Evolutionary conservation across 2,329 filamentous ascomycete genomes (phyloP), one percentile per base, ranked within the genome.

Genomic region (Biscogniauxia mediterranea): DNA sequence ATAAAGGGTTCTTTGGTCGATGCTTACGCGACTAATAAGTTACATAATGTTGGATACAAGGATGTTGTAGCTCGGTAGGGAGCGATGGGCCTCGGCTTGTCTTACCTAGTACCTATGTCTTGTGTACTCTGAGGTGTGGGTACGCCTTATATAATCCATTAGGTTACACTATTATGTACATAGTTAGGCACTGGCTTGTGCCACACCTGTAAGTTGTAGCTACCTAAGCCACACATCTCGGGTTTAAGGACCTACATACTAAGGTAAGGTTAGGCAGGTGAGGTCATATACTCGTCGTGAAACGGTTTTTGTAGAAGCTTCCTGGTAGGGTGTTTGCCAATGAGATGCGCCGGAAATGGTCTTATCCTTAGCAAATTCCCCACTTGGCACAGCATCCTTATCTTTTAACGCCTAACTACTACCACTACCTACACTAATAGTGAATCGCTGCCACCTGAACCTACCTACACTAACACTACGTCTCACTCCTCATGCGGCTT

Each of bases 401-500:
- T 23, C 50, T n/a, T 26, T 55, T 6, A 21, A 52, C 25, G 49
- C 51, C 21, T 25, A 13, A 52, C 50, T 15, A 2, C 49, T 17
- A 51, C n/a, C n/a, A 51, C n/a, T 17, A 23, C 23, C 23, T 23
- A 23, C 23, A n/a, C n/a, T 28, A 28, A 28, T 28, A 4, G 26
- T 28, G 8, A 28, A 28, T 28, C 26, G 26, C 26, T 28, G 26
- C 26, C n/a, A n/a, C n/a, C n/a, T n/a, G n/a, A n/a, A n/a, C n/a
- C 15, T 15, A n/a, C n/a, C n/a, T n/a, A n/a, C n/a, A n/a, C n/a
- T 28, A 32, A 32, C 28, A 32, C 28, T 32, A 32, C 28, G 28
- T 32, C 28, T 32, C 7, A 32, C 28, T 32, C 19, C 50, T 51
- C 54, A 56, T 63, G 59, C 57, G 55, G 58, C 54, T 49, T 57